Base-by-base conservation (phyloP, 306 rosid species). In the Vigna radiata region DNA sequence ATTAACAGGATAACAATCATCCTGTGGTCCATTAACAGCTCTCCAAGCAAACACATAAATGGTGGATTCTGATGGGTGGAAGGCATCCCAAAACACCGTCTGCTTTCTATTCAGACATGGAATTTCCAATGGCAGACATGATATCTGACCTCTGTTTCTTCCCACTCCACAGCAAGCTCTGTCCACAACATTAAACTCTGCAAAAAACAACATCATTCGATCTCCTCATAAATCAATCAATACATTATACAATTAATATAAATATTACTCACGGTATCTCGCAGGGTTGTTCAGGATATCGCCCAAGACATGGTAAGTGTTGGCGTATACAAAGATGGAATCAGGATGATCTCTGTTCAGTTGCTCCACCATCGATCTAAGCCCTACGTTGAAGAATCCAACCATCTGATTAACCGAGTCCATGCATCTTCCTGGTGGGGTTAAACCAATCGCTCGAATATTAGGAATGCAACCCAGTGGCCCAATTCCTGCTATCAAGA, bases 401-500 rank as follows among this genome's bases (percentile, higher is more conserved):
- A 94, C 72, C 65, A 94, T 89, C 53, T 87, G 83, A 67, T 94
- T 94, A 73, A 89, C 91, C 1, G 4, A 7, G 49, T 91, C 97
- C 18, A 55, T 74, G 23, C 98, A 94, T 79, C 96, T 80, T 36
- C 89, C 96, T 0, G 48, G 60, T 14, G 67, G 87, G 18, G 93
- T 90, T 4, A 5, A 17, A 14, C 83, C 82, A 0, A 14, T 33
- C 1, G 93, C 96, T 72, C 96, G 76, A 49, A 85, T 86, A 84
- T 71, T 86, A 1, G 98, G 98, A 17, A 87, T 91, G 87, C 98
- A 94, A 8, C 98, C 98, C 18, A 91, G 62, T 15, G 98, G 96
- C 29, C 91, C 96, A 10, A 90, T 47, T 64, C 97, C 97, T 13
- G 84, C 85, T 12, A 91, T 0, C 72, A 89, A 59, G 47, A 94